Conservation (phyloP, 176 grass and related monocot genomes). For the Lolium multiflorum region DNA sequence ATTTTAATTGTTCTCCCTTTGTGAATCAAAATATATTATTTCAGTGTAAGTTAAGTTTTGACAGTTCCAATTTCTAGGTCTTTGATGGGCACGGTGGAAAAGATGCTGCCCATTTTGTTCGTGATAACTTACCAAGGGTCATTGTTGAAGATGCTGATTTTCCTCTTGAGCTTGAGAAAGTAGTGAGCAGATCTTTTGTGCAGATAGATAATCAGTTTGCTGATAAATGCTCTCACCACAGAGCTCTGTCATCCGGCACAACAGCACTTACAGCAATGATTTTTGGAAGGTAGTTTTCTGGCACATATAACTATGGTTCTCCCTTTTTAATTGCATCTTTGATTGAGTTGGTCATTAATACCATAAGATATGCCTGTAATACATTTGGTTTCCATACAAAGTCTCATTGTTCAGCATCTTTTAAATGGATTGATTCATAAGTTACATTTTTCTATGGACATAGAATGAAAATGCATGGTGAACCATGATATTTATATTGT, state of each 20-base stretch:
- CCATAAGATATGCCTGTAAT: not conserved
- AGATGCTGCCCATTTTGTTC: conserved; percentile 80
- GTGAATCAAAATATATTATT: not conserved
- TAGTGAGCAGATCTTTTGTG: conserved; percentile 76
- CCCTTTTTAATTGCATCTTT: conserved; percentile 21
- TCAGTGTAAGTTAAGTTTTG: not conserved
- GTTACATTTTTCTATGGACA: not conserved
- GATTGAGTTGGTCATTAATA: not conserved
- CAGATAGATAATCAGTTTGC: conserved; percentile 79
- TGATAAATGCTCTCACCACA: conserved; percentile 61
- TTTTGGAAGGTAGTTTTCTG: conserved; percentile 74
- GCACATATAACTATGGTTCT: not conserved
- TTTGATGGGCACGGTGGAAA: conserved; percentile 99
- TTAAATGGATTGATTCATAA: not conserved
- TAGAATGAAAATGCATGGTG: not conserved
- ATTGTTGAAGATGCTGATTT: conserved; percentile 94
- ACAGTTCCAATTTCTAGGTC: conserved; percentile 56
- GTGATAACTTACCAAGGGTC: conserved; percentile 87
- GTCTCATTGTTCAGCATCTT: not conserved
- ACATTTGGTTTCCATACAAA: not conserved
- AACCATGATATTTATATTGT: not conserved
- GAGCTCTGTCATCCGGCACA: conserved; percentile 72
- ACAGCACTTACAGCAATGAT: conserved; percentile 91
- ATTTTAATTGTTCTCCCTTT: not conserved
- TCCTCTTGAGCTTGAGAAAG: conserved; percentile 86